Base-by-base conservation (phyloP, 306 rosid species). In the Abrus precatorius region DNA sequence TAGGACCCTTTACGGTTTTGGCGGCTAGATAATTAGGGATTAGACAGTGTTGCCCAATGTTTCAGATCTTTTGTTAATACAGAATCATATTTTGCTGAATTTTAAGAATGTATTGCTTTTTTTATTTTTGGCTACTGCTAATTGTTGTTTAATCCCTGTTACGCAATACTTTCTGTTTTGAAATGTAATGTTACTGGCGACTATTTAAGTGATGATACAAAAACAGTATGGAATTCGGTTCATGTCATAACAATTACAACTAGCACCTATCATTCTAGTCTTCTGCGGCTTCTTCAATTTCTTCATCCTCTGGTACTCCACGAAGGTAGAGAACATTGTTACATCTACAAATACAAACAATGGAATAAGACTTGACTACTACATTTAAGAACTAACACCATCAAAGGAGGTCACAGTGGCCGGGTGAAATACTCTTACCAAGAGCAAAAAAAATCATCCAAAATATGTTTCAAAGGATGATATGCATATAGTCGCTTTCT, bases 311-410 rank as follows among this genome's bases (percentile, higher is more conserved):
- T 2, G 97, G 95, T 7, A 91, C 95, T 55, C 97, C 97, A 1
- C 93, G 97, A 83, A 92, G 97, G 80, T 92, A 92, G 36, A 92
- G 92, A 78, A 92, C 97, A 71, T 92, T 92, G 90, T 92, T 92
- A 72, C 97, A 92, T 79, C 97, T 92, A 88, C 63, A 49, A 38
- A 61, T 1, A 8, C 55, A 75, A 75, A 59, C 30, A 71, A 59
- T 47, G 78, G 20, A 49, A 73, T 29, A 48, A 77, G 10, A 20
- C 41, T 28, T 52, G 1, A 34, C 14, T 27, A 32, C 45, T 59
- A 3, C 0, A 9, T 2, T 30, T 30, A 54, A 36, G 54, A 33
- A 57, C 10, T 48, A 7, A 13, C 13, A 2, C 47, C 49, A 9
- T 6, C 32, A 44, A 30, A 43, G 2, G 40, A 73, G 66, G 27